Percentiles rank a stretch among this genome's conserved stretches.
Conservation (phyloP, 2,329 filamentous ascomycete genomes). For the Neurospora crassa region DNA sequence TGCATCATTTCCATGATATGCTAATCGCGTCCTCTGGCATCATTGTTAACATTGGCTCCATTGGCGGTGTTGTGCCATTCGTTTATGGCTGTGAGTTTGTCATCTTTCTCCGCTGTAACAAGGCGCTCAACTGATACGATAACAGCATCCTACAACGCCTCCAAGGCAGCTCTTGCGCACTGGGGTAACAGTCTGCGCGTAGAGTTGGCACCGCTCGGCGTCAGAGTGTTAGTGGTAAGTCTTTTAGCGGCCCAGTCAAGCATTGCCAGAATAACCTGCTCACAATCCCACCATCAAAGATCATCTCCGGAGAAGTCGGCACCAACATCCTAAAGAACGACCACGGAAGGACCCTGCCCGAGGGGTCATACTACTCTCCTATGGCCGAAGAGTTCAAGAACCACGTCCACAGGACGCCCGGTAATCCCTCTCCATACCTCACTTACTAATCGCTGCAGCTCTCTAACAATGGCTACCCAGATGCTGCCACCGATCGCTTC, state of each 20-base stretch:
- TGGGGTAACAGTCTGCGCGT: background rate
- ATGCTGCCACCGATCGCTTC: background rate
- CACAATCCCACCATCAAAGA: background rate
- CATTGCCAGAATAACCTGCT: rapidly evolving
- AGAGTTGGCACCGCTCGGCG: background rate
- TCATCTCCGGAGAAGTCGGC: background rate
- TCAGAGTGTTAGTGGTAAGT: background rate
- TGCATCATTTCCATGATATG: background rate
- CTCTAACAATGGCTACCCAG: background rate
- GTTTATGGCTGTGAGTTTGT: background rate
- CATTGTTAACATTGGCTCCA: background rate
- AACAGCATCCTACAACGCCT: background rate
- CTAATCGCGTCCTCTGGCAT: background rate
- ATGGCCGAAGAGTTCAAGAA: background rate
- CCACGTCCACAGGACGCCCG: background rate
- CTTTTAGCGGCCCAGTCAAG: rapidly evolving
- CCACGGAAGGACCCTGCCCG: background rate
- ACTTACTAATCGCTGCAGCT: background rate
- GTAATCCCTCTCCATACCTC: background rate
- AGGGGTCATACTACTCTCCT: background rate
- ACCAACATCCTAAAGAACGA: background rate
- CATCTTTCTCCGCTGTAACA: background rate
- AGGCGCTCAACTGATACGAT: background rate
- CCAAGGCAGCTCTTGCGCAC: background rate
- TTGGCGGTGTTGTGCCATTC: background rate